Base-by-base conservation (phyloP, 805 yeast genomes). In the Tetrapisispora fleetii region DNA sequence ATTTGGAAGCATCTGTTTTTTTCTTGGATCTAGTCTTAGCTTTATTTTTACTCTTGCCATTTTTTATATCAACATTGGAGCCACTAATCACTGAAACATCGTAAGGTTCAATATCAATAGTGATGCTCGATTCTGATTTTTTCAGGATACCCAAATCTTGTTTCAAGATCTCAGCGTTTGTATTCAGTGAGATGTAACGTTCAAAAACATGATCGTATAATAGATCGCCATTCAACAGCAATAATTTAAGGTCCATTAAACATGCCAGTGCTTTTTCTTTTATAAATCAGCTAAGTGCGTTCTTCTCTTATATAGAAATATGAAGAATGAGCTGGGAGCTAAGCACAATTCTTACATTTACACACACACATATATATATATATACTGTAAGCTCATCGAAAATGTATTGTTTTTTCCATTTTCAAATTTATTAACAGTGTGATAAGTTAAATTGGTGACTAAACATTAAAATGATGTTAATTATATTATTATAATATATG, bases 111-210 rank as follows among this genome's bases (percentile, higher is more conserved):
- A 66, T 56, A 24, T 59, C 59, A 1, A 64, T 46, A 18, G 53
- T 53, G 5, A 63, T 13, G 0, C 32, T 22, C 1, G 43, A 43
- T 4, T 30, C 19, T 2, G 45, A 37, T 37, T 54, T 54, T 30
- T 59, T 48, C 6, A 54, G 53, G 3, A 66, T 63, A 10, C 70
- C 70, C 33, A 66, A 43, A 51, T 66, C 70, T 47, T 66, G 70
- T 17, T 54, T 54, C 24, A 66, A 46, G 14, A 37, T 45, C 6
- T 52, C 55, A 0, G 54, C 33, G 21, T 57, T 48, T 9, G 57
- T 50, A 21, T 52, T 57, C 47, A 65, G 41, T 33, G 52, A 52
- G 0, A 59, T 56, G 43, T 64, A 66, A 6, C 68, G 46, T 36
- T 61, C 67, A 48, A 59, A 63, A 8, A 66, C 50, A 46, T 64